These are phyloP conservation scores for Phaeosphaeria sp. DNA, from an alignment of 2,329 filamentous ascomycete genomes.

Conservation along the genomic window DNA sequence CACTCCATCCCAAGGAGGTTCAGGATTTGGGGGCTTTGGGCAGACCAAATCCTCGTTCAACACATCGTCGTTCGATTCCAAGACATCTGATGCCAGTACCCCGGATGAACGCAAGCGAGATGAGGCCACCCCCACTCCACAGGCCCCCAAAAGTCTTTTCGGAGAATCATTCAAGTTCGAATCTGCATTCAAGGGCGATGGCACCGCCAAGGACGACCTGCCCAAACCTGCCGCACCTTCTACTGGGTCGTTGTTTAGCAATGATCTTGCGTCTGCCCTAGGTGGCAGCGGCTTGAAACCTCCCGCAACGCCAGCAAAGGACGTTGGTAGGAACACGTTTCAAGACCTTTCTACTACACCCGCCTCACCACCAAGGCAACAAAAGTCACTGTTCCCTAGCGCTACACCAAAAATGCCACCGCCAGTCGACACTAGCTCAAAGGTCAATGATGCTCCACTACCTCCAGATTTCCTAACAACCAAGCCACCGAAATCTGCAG, in stretches of 20 bases:
- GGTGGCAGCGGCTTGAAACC: slow-evolving; percentile 47
- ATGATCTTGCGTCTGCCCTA: slow-evolving; percentile 66
- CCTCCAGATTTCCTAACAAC: slow-evolving; percentile 44
- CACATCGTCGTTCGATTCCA: slow-evolving; percentile 36
- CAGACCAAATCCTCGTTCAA: slow-evolving; percentile 38
- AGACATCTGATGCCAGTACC: slow-evolving; percentile 39
- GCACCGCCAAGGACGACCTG: slow-evolving; percentile 65
- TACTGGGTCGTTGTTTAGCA: slow-evolving; percentile 65
- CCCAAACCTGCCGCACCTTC: slow-evolving; percentile 55
- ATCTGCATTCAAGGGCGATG: slow-evolving; percentile 71
- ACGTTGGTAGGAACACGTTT: slow-evolving; percentile 42
- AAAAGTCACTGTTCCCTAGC: slow-evolving; percentile 26
- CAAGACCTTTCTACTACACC: slow-evolving; percentile 48
- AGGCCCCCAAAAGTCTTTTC: slow-evolving; percentile 38
- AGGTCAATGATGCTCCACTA: slow-evolving; percentile 46
- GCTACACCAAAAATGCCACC: slow-evolving; percentile 40
- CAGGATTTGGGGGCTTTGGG: slow-evolving; percentile 28
- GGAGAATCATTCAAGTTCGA: slow-evolving; percentile 67
- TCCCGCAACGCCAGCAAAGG: slow-evolving; percentile 48
- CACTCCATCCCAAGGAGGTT: slow-evolving; percentile 35
- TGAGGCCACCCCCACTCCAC: slow-evolving; percentile 45
- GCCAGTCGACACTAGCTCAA: slow-evolving; percentile 30
- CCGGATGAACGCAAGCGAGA: slow-evolving; percentile 37
- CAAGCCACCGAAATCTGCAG: slow-evolving; percentile 37
- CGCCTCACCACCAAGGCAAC: slow-evolving; percentile 36